phyloP scores from a whole-genome alignment of 2,329 filamentous ascomycete genomes.

The Aureobasidium sp. region DNA sequence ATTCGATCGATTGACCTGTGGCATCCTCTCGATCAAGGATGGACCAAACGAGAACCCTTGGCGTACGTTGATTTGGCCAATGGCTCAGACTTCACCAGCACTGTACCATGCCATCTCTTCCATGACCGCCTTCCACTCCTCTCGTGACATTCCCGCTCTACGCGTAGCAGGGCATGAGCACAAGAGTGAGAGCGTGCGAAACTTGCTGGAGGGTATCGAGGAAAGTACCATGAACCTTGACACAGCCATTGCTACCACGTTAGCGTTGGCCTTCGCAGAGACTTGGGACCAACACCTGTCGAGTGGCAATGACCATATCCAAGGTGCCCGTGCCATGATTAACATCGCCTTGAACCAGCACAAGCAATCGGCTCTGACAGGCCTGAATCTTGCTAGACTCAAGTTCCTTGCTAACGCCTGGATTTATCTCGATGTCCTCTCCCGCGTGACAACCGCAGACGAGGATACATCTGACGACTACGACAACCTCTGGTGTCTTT shows the following conservation, averaged over 20 bases:
- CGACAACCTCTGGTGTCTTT: constrained; percentile 32
- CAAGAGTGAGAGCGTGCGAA: constrained; percentile 56
- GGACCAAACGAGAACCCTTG: constrained; percentile 62
- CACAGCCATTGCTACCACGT: constrained; percentile 59
- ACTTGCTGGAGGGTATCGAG: constrained; percentile 48
- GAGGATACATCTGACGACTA: constrained; percentile 49
- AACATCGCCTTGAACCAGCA: constrained; percentile 48
- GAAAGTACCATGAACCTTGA: constrained; percentile 53
- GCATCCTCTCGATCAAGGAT: constrained; percentile 63
- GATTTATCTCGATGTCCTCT: constrained; percentile 67
- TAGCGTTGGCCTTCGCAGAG: constrained; percentile 61
- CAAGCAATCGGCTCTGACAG: constrained; percentile 30
- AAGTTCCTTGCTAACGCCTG: constrained; percentile 63
- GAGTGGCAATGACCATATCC: constrained; percentile 61
- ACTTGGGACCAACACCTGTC: constrained; percentile 63
- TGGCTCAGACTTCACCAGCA: constrained; percentile 55
- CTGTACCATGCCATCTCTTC: constrained; percentile 61
- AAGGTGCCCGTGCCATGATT: constrained; percentile 57
- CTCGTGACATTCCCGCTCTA: constrained; percentile 48
- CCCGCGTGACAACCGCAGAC: constrained; percentile 55
- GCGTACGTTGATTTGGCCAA: constrained; percentile 61
- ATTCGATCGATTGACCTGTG: constrained; percentile 59
- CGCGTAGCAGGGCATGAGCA: constrained; percentile 58
- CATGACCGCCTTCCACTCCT: constrained; percentile 61
- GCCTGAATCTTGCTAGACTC: constrained; percentile 45